Evolutionary conservation across 176 grass and related monocot genomes (phyloP), one percentile per base, ranked within the genome.

Genomic region (Musa acuminata): DNA sequence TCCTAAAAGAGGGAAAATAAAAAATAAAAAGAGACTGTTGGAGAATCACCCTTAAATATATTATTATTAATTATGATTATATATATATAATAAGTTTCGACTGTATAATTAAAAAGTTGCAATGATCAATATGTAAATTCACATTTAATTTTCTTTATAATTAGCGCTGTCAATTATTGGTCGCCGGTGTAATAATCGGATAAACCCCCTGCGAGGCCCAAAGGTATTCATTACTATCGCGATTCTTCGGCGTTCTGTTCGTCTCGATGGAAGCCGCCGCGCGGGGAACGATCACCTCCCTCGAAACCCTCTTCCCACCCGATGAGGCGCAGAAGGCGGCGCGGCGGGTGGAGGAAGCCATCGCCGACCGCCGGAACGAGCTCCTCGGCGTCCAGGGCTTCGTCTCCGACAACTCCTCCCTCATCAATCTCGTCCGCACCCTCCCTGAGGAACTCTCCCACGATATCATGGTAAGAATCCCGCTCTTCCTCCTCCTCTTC

Each of bases 391-490:
- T 99, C 67, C 84, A 84, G 75, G 79, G 73, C 9, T 99, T 94
- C 73, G 70, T 76, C 67, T 43, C 86, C 54, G 95, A 94, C 80
- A 94, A 99, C 86, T 74, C 90, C 1, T 77, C 84, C 64, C 86
- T 94, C 67, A 77, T 89, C 57, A 80, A 87, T 60, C 90, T 91
- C 62, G 82, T 94, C 78, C 91, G 77, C 71, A 76, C 81, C 62
- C 86, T 99, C 64, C 90, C 88, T 21, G 84, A 94, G 48, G 95
- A 99, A 75, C 71, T 90, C 58, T 91, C 91, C 65, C 90, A 99
- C 79, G 84, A 94, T 6, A 81, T 99, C 84, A 99, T 99, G 95
- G 95, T 84, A 55, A 77, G 20, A 16, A 22, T 16, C 59, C 20
- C 52, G 0, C 16, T 17, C 12, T 13, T 52, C 1, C 8, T 48